phyloP scores from a whole-genome alignment of 345 rosid species.

The Turritis glabra region DNA sequence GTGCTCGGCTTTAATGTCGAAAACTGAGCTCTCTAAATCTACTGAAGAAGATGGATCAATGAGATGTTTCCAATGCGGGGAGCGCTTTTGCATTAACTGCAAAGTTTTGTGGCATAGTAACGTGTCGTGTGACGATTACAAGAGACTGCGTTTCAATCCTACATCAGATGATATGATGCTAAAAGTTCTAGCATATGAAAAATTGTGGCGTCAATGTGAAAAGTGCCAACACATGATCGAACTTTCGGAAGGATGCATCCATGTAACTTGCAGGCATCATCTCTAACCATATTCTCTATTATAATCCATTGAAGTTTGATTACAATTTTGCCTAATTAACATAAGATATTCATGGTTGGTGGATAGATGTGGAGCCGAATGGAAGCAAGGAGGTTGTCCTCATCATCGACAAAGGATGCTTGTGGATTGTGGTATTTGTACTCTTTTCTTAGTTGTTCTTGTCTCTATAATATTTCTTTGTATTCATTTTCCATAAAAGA shows the following conservation, averaged over 20 bases:
- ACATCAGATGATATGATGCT: slow-evolving; percentile 40
- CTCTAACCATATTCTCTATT: not conserved
- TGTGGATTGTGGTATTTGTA: not conserved
- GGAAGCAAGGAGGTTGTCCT: slow-evolving; percentile 22
- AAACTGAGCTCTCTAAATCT: slow-evolving; percentile 30
- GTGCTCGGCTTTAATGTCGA: slow-evolving; percentile 20
- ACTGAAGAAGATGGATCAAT: slow-evolving; percentile 42
- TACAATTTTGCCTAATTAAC: slow-evolving; percentile 1
- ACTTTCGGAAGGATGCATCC: not conserved
- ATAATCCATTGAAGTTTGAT: not conserved
- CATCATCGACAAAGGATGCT: not conserved
- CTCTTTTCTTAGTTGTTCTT: not conserved
- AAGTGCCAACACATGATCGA: not conserved
- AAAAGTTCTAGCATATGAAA: not conserved
- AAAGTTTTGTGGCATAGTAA: slow-evolving; percentile 9
- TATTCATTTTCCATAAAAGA: not conserved
- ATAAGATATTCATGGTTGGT: not conserved
- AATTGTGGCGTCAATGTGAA: slow-evolving; percentile 3
- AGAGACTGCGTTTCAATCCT: slow-evolving; percentile 2
- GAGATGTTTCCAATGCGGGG: not conserved
- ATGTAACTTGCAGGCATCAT: not conserved
- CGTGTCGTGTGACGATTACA: slow-evolving; percentile 50
- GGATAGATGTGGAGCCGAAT: slow-evolving; percentile 40
- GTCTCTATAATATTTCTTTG: not conserved
- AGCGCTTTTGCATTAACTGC: not conserved